Evolutionary conservation across 805 yeast species (phyloP), one percentile per base, ranked within the genome.

Genomic region (Sporopachydermia lactativora): DNA sequence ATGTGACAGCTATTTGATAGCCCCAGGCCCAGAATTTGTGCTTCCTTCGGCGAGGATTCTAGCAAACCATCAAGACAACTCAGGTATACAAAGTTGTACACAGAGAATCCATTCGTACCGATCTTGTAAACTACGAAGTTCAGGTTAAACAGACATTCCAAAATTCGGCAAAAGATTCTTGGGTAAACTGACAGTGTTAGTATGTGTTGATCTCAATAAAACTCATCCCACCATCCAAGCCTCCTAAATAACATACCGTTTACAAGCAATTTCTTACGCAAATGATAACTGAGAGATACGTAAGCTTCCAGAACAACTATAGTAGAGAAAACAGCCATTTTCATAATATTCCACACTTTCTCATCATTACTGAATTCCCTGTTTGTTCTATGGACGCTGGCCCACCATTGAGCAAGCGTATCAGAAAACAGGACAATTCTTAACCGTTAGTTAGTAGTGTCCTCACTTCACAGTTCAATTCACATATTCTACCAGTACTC

Each of bases 1-100:
- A 14, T 54, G 43, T 19, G 60, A 48, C 57, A 66, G 49, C 19
- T 48, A 46, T n/a, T 45, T 40, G 14, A 60, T 8, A 24, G n/a
- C 8, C 13, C 31, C n/a, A 24, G n/a, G n/a, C 31, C 53, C 24
- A 64, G 43, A 2, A 45, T 31, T 38, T 60, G 57, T 8, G 59
- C 56, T 18, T 50, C 39, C 6, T 42, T 41, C 37, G 45, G 41
- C 39, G 55, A 57, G 36, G 53, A 48, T 42, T 53, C 64, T 35
- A 50, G 49, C 36, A 61, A 51, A 0, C 58, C 53, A 44, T 74
- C 81, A 2, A 72, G 42, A 6, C 72, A 50, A 3, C 75, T 57
- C 36, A 67, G 60, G 46, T 72, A 72, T 13, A 75, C 72, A 52
- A 74, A 78, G 48, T 75, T 75, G 53, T 74, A 79, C 8, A 72